A percentile compares a stretch with the other conserved stretches of the same genome.
Evolutionary conservation across 805 yeast genomes (phyloP).

Genomic region (Sugiyamaella chiloensis): DNA sequence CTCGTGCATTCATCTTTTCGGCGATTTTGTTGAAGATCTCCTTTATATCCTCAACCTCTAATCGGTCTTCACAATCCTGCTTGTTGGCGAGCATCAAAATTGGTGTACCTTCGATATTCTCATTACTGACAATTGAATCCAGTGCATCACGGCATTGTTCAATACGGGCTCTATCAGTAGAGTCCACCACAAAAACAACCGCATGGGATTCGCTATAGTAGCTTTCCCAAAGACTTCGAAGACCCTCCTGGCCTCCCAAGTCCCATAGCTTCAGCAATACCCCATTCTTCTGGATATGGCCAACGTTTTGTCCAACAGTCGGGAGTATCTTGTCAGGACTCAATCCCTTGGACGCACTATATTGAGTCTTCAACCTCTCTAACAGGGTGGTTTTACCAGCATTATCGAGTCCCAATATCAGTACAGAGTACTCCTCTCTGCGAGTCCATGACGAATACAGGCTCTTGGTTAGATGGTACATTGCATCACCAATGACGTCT

Average conservation of each 20-base stretch:
- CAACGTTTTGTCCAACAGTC: conserved; percentile 87
- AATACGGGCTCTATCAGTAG: conserved; percentile 77
- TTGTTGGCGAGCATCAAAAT: conserved; percentile 93
- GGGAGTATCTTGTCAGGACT: conserved; percentile 72
- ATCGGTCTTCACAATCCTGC: conserved; percentile 70
- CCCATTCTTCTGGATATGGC: conserved; percentile 39
- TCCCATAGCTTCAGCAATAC: conserved; percentile 81
- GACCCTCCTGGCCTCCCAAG: conserved; percentile 89
- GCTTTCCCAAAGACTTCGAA: conserved; percentile 81
- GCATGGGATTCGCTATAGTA: conserved; percentile 88
- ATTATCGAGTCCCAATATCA: conserved; percentile 88
- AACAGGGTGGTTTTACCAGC: conserved; percentile 91
- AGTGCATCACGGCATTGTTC: conserved; percentile 76
- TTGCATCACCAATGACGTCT: no score
- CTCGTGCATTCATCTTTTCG: conserved; percentile 83
- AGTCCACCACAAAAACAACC: conserved; percentile 86
- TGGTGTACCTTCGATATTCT: conserved; percentile 73
- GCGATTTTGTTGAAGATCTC: conserved; percentile 80
- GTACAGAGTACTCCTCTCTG: conserved; percentile 65
- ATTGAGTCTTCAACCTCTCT: conserved; percentile 60
- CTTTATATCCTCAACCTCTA: conserved; percentile 77
- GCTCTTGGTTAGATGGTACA: conserved; percentile 69
- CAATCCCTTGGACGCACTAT: conserved; percentile 37
- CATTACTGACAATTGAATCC: conserved; percentile 51
- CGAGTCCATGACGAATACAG: conserved; percentile 56